Conservation (phyloP, 495 filamentous ascomycete genomes). For the Pyrenula aspistea region DNA sequence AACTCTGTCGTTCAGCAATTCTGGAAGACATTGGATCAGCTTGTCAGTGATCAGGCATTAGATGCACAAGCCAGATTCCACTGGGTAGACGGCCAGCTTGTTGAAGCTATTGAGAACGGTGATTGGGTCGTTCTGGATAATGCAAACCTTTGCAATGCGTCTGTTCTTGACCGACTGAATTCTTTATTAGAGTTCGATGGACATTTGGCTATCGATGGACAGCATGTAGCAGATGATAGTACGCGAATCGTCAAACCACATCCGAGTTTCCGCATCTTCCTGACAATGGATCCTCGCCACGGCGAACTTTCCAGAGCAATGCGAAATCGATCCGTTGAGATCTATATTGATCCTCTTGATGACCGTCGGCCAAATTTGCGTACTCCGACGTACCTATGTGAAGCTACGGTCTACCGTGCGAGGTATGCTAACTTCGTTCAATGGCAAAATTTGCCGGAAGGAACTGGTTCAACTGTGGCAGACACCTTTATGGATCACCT, state of each 20-base stretch:
- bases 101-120: slow-evolving; percentile 74
- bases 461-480: background rate
- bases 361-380: slow-evolving; percentile 9
- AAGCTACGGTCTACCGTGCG: slow-evolving; percentile 32
- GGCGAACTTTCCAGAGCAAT: slow-evolving; percentile 94
- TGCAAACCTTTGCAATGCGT: slow-evolving; percentile 89
- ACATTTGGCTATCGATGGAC: slow-evolving; percentile 79
- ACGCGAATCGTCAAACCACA: slow-evolving; percentile 72
- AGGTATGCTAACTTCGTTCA: background rate
- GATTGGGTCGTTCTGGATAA: slow-evolving; percentile 93
- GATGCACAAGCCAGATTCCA: slow-evolving; percentile 67
- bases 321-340: slow-evolving; percentile 88
- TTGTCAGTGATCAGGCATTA: slow-evolving; percentile 24
- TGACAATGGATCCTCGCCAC: slow-evolving; percentile 87
- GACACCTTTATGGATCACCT: background rate
- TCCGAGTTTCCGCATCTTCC: slow-evolving; percentile 78
- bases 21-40: slow-evolving; percentile 26
- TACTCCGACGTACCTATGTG: slow-evolving; percentile 28
- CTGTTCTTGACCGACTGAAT: slow-evolving; percentile 89
- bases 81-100: slow-evolving; percentile 88
- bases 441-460: background rate
- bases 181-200: slow-evolving; percentile 89
- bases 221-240: slow-evolving; percentile 69
- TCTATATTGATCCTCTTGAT: slow-evolving; percentile 49
- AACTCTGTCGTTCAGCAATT: slow-evolving; percentile 12